Conservation (phyloP, 495 filamentous ascomycete species). For the Rhypophila decipiens region DNA sequence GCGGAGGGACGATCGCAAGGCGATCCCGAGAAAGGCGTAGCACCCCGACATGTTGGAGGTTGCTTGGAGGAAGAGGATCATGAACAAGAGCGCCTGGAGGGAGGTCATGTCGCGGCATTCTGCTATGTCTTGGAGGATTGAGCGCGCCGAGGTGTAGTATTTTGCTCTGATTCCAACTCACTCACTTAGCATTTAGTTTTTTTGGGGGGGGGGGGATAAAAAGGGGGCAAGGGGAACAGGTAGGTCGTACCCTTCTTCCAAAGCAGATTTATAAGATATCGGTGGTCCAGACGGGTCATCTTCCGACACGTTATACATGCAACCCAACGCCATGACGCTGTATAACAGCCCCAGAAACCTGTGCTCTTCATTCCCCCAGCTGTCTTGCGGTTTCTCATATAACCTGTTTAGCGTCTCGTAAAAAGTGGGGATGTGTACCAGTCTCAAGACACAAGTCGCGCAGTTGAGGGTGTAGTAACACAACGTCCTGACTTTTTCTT, state of each 20-base stretch:
- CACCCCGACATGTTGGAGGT: slow-evolving; percentile 88
- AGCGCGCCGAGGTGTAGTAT: slow-evolving; percentile 73
- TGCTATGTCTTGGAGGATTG: slow-evolving; percentile 76
- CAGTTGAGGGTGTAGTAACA: slow-evolving; percentile 76
- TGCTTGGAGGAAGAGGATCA: slow-evolving; percentile 88
- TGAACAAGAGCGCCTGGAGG: slow-evolving; percentile 81
- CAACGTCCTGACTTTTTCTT: slow-evolving; percentile 58
- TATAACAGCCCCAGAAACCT: slow-evolving; percentile 80
- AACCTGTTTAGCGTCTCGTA: slow-evolving; percentile 69
- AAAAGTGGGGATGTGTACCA: slow-evolving; percentile 86
- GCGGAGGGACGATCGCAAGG: slow-evolving; percentile 73
- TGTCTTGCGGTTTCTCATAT: slow-evolving; percentile 64
- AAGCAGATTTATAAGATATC: slow-evolving; percentile 57
- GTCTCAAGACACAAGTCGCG: slow-evolving; percentile 73
- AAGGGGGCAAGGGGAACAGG: background rate
- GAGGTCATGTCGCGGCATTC: slow-evolving; percentile 83
- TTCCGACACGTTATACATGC: slow-evolving; percentile 64
- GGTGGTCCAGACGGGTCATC: slow-evolving; percentile 18
- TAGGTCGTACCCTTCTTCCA: slow-evolving; percentile 66
- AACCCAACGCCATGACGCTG: slow-evolving; percentile 76
- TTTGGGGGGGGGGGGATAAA: too few relatives aligned
- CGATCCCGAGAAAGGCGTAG: slow-evolving; percentile 89
- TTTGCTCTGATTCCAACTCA: too few relatives aligned
- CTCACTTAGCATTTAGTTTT: too few relatives aligned
- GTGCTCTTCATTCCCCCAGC: slow-evolving; percentile 68